phyloP scores from a whole-genome alignment of 768 basidiomycete genomes.

The Hericium erinaceus region DNA sequence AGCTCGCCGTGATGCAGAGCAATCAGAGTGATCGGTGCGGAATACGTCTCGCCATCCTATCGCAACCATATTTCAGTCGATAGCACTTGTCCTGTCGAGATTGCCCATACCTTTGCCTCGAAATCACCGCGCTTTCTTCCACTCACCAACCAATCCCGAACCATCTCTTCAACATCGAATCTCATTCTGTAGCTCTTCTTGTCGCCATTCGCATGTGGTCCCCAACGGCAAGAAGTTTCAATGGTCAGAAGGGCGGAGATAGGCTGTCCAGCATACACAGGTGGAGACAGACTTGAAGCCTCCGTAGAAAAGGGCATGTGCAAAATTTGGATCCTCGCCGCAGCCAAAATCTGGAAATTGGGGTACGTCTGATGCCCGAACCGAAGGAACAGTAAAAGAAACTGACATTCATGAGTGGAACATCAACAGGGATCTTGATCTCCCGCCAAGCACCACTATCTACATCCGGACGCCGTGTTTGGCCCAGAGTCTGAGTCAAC shows the following conservation, averaged over 20 bases:
- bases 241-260: slow-evolving; percentile 62
- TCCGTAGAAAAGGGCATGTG: slow-evolving; percentile 34
- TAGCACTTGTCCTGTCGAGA: background rate
- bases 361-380: background rate
- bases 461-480: slow-evolving; percentile 31
- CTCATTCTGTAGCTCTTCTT: slow-evolving; percentile 44
- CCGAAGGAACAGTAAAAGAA: background rate
- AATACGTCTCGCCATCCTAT: slow-evolving; percentile 57
- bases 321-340: slow-evolving; percentile 41
- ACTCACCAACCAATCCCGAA: slow-evolving; percentile 83
- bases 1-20: slow-evolving; percentile 81
- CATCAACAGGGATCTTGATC: slow-evolving; percentile 76
- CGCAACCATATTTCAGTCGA: background rate
- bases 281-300: slow-evolving; percentile 6
- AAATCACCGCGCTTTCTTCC: slow-evolving; percentile 85
- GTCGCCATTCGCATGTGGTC: slow-evolving; percentile 33
- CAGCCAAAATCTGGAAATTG: slow-evolving; percentile 50
- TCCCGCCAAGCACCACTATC: slow-evolving; percentile 49
- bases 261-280: slow-evolving; percentile 80
- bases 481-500: slow-evolving; percentile 25
- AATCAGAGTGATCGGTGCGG: slow-evolving; percentile 66
- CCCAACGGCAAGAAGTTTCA: slow-evolving; percentile 73
- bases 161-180: slow-evolving; percentile 76
- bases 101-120: slow-evolving; percentile 43
- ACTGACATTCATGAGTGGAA: slow-evolving; percentile 71